These are phyloP conservation scores for Ormosia emarginata DNA, from an alignment of 306 rosid genomes.

Conservation along the genomic window DNA sequence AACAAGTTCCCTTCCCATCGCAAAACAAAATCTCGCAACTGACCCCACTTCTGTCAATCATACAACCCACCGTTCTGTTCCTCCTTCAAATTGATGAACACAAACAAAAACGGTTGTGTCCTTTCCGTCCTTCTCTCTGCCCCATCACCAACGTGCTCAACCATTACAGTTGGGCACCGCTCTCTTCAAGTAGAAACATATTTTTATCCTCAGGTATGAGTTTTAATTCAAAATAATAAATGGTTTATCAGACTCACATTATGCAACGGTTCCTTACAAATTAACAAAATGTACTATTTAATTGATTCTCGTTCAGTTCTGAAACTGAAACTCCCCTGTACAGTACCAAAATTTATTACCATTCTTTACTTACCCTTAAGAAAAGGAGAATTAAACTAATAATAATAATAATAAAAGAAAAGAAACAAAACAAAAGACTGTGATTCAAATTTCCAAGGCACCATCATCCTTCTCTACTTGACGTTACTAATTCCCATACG, in stretches of 20 bases:
- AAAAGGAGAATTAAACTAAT: conserved; percentile 4
- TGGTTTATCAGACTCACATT: background rate
- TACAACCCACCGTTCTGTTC: background rate
- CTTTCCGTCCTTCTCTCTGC: conserved; percentile 6
- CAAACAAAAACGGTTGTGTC: conserved; percentile 39
- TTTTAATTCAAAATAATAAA: too few species aligned
- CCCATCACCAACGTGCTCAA: background rate
- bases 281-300: background rate
- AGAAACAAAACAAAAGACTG: background rate
- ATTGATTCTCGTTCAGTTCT: background rate
- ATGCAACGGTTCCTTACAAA: background rate
- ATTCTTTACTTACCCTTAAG: conserved; percentile 14
- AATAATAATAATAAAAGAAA: too few species aligned
- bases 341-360: conserved; percentile 50
- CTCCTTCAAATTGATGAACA: background rate
- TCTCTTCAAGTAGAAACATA: too few species aligned
- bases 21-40: conserved; percentile 15
- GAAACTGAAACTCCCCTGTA: conserved; percentile 18
- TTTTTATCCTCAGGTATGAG: too few species aligned
- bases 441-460: background rate
- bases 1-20: background rate
- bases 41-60: conserved; percentile 8
- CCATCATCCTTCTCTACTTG: conserved; percentile 28
- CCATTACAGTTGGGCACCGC: background rate
- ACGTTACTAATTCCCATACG: conserved; percentile 66